Base-by-base conservation (phyloP, 164 flowering plant species). In the Amborella trichopoda region DNA sequence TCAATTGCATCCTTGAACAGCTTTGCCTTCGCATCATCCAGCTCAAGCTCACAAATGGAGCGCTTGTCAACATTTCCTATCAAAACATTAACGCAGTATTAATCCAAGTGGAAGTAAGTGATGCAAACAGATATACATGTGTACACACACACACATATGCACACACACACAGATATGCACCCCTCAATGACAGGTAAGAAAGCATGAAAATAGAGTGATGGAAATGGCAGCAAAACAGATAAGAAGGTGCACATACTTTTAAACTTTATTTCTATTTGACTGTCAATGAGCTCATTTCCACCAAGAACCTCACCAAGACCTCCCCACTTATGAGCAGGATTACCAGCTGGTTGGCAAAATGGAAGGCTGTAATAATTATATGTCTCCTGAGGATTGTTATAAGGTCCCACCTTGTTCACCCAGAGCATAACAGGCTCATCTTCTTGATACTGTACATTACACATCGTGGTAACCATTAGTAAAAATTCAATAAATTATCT, bases 351-450 rank as follows among this genome's bases (percentile, higher is more conserved):
- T 26, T 51, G 88, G 46, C 99, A 93, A 65, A 84, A 93, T 38
- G 99, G 99, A 56, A 93, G 96, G 68, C 78, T 84, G 70, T 78
- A 76, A 54, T 93, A 93, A 55, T 93, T 93, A 60, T 93, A 93
- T 37, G 95, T 93, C 66, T 93, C 99, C 67, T 93, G 99, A 41
- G 99, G 99, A 75, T 93, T 93, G 51, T 93, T 93, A 42, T 87
- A 93, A 6, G 99, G 99, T 17, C 99, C 99, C 54, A 93, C 99
- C 64, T 88, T 93, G 63, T 93, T 93, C 26, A 88, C 99, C 99
- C 99, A 93, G 14, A 93, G 80, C 16, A 74, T 81, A 44, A 93
- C 90, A n/a, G 64, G 64, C 0, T 87, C 98, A 27, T 73, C 89
- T 40, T 37, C 48, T 63, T 77, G 78, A 65, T 80, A 91, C 98